Conservation (phyloP, 371 early-diverging fungal species). For the Blyttiomyces sp. region DNA sequence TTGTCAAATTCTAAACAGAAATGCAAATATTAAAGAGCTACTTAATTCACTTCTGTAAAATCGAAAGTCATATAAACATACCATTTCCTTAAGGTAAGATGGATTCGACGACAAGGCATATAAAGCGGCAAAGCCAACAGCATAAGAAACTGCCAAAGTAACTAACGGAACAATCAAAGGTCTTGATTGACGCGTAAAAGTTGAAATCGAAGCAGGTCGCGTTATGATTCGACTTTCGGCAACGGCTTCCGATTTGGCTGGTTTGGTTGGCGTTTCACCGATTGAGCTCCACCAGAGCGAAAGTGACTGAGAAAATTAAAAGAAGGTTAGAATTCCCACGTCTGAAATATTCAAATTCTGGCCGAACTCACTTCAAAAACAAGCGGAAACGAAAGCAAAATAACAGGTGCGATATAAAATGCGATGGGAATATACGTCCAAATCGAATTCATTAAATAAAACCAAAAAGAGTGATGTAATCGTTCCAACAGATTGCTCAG, state of each 20-base stretch:
- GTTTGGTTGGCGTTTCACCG: neutral
- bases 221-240: slow-evolving; percentile 4
- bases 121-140: slow-evolving; percentile 5
- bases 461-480: slow-evolving; percentile 94
- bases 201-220: slow-evolving; percentile 14
- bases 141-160: slow-evolving; percentile 20
- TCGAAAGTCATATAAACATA: slow-evolving; percentile 2
- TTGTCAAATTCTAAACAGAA: no score
- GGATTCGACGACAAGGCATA: no score
- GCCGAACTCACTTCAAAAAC: slow-evolving; percentile 27
- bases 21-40: no score
- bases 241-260: slow-evolving; percentile 1
- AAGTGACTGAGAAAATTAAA: slow-evolving; percentile 21
- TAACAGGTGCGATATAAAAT: slow-evolving; percentile 81
- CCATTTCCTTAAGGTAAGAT: neutral
- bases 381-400: slow-evolving; percentile 34
- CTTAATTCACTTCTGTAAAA: no score
- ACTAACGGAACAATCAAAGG: slow-evolving; percentile 26
- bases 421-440: slow-evolving; percentile 81
- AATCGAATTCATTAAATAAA: slow-evolving; percentile 82
- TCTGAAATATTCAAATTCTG: neutral
- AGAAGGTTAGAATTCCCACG: neutral
- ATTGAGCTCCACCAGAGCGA: slow-evolving; percentile 29
- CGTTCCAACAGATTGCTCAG: slow-evolving; percentile 91
- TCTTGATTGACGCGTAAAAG: slow-evolving; percentile 15